phyloP scores from a whole-genome alignment of 2,329 filamentous ascomycete species.

The Phoma sp. region DNA sequence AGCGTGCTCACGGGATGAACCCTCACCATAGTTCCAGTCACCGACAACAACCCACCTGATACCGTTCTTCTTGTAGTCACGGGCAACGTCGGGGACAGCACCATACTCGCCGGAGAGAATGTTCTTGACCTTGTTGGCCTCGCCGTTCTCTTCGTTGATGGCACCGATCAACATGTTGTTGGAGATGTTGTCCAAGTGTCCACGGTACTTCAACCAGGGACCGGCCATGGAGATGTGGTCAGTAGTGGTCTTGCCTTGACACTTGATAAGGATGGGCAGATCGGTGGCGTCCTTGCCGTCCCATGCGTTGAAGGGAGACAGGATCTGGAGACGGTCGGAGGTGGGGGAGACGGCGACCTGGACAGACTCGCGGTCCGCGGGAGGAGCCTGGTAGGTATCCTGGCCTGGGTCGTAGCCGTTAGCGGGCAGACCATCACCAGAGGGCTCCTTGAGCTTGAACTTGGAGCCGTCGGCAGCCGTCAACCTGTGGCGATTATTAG shows the following conservation, averaged over 20 bases:
- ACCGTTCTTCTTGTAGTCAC: conserved; percentile 98
- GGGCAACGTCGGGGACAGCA: conserved; percentile 89
- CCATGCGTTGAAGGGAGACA: conserved; percentile 86
- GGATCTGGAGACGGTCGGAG: conserved; percentile 92
- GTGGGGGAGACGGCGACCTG: conserved; percentile 82
- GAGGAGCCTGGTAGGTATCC: conserved; percentile 96
- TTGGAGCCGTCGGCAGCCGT: conserved; percentile 74
- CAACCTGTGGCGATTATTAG: neutral
- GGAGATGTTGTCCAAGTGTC: conserved; percentile 98
- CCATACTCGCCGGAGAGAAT: conserved; percentile 80
- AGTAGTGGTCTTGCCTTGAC: conserved; percentile 93
- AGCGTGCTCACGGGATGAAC: conserved; percentile 95
- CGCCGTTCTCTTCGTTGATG: conserved; percentile 91
- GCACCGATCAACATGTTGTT: conserved; percentile 99
- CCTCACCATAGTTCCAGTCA: conserved; percentile 99
- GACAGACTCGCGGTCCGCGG: conserved; percentile 74
- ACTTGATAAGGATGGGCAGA: conserved; percentile 94
- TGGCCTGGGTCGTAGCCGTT: conserved; percentile 88
- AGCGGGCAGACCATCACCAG: conserved; percentile 78
- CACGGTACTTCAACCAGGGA: conserved; percentile 98
- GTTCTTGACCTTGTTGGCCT: conserved; percentile 98
- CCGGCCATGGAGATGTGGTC: conserved; percentile 98
- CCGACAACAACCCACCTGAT: conserved; percentile 97
- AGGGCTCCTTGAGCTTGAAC: conserved; percentile 82
- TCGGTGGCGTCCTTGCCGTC: conserved; percentile 86